These are phyloP conservation scores for Mortierella alpina DNA, from an alignment of 192 early-diverging fungal genomes.

Conservation along the genomic window DNA sequence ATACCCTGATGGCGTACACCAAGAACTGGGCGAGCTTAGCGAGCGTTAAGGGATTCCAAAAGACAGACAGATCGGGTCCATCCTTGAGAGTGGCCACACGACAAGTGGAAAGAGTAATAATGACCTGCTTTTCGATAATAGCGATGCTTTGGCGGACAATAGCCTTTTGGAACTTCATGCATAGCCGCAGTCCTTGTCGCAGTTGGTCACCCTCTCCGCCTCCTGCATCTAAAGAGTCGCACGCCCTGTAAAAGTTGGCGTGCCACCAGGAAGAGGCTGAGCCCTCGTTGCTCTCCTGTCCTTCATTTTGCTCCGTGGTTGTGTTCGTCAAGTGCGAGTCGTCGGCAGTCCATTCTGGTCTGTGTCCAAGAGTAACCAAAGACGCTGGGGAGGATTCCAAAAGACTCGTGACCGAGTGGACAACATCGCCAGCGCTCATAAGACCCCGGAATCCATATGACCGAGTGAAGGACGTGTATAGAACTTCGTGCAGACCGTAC, in stretches of 20 bases:
- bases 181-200: conserved; percentile 71
- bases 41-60: conserved; percentile 72
- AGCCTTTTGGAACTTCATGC: conserved; percentile 80
- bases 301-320: background rate
- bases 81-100: conserved; percentile 79
- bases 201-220: conserved; percentile 39
- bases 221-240: conserved; percentile 81
- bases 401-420: conserved; percentile 81
- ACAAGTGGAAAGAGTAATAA: conserved; percentile 79
- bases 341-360: conserved; percentile 43
- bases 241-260: conserved; percentile 88
- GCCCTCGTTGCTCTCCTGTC: conserved; percentile 8
- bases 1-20: conserved; percentile 79
- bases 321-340: conserved; percentile 20
- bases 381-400: conserved; percentile 63
- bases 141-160: conserved; percentile 82
- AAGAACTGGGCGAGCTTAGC: conserved; percentile 86
- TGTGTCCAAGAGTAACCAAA: conserved; percentile 48
- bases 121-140: conserved; percentile 84
- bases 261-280: conserved; percentile 68
- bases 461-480: conserved; percentile 83
- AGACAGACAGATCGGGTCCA: conserved; percentile 61
- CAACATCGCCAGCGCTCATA: conserved; percentile 84
- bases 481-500: conserved; percentile 83
- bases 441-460: conserved; percentile 76